Evolutionary conservation across 2,329 filamentous ascomycete species (phyloP).

Genomic region (Plenodomus tracheiphilus): DNA sequence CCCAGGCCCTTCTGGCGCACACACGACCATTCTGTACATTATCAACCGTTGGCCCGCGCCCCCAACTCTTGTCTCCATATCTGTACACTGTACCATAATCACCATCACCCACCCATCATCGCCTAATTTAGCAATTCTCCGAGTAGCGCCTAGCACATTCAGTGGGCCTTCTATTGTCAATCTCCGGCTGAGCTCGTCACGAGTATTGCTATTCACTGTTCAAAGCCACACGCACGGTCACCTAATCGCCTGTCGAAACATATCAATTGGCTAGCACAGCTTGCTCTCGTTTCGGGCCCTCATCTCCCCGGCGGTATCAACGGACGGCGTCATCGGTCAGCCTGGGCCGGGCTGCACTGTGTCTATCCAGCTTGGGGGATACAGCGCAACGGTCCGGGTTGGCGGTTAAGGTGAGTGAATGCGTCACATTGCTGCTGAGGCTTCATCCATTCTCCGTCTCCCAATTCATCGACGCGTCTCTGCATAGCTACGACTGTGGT

Average conservation of each 20-base stretch:
- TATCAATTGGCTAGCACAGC: slow-evolving; percentile 38
- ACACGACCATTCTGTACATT: slow-evolving; percentile 25
- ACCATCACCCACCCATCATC: slow-evolving; percentile 16
- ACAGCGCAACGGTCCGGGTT: slow-evolving; percentile 39
- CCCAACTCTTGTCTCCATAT: not conserved
- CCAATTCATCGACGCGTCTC: not conserved
- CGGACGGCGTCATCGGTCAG: slow-evolving; percentile 32
- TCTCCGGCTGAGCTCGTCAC: slow-evolving; percentile 31
- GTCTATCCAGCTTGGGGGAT: slow-evolving; percentile 32
- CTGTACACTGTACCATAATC: slow-evolving; percentile 25
- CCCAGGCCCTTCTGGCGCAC: not conserved
- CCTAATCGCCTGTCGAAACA: slow-evolving; percentile 23
- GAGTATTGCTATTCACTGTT: slow-evolving; percentile 38
- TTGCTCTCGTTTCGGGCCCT: slow-evolving; percentile 26
- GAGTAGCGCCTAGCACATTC: slow-evolving; percentile 23
- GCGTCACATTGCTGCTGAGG: slow-evolving; percentile 2
- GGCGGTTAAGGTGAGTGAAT: slow-evolving; percentile 35
- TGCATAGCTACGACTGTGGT: not conserved
- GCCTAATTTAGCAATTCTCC: slow-evolving; percentile 38
- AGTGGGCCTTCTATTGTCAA: slow-evolving; percentile 17
- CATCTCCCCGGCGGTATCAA: slow-evolving; percentile 30
- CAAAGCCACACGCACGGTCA: slow-evolving; percentile 29
- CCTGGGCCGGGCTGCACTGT: slow-evolving; percentile 39
- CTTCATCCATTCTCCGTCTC: not conserved
- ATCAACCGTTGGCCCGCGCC: slow-evolving; percentile 11